Evolutionary conservation across 176 grass and related monocot genomes (phyloP), one percentile per base, ranked within the genome.

Genomic region (Dactylis glomerata): DNA sequence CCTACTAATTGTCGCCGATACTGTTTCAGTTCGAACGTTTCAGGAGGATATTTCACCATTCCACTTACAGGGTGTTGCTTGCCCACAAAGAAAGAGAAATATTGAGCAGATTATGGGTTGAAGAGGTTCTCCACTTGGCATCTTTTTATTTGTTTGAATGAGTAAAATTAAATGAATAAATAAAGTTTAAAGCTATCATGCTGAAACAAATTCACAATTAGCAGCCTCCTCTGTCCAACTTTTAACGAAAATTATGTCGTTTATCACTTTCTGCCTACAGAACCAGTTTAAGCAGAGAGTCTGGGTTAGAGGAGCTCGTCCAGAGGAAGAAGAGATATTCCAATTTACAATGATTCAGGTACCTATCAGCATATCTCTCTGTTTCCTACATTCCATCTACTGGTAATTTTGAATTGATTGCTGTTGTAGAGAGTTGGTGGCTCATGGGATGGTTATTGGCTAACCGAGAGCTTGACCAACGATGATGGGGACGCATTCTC

Each of bases 331-430:
- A 74, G 88, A 87, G 44, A 90, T 91, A 73, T 99, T 96, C 63
- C 89, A 99, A 64, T 96, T 92, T 55, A 92, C 96, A 59, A 94
- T 99, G 96, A 64, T 99, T 50, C 96, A 96, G 96, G 96, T 99
- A 47, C n/a, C 16, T 71, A 78, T 76, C 65, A 58, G 13, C 45
- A 47, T 86, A 32, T 76, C 27, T 69, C 16, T 71, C n/a, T 57
- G 10, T 34, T 46, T 49, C 59, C 31, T 22, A 64, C 54, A 41
- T 74, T 66, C 49, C 77, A 82, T 15, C 75, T 74, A 33, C 59
- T 36, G 36, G 24, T 52, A 47, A 58, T 73, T 86, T 66, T 78
- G 70, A 42, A 92, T 74, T 40, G 4, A 24, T 50, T 84, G 33
- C 8, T 68, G 11, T 33, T 61, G 2, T 27, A 99, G 96, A 91